Evolutionary conservation across 2,329 filamentous ascomycete species (phyloP).

Genomic region (Fusarium coffeatum): DNA sequence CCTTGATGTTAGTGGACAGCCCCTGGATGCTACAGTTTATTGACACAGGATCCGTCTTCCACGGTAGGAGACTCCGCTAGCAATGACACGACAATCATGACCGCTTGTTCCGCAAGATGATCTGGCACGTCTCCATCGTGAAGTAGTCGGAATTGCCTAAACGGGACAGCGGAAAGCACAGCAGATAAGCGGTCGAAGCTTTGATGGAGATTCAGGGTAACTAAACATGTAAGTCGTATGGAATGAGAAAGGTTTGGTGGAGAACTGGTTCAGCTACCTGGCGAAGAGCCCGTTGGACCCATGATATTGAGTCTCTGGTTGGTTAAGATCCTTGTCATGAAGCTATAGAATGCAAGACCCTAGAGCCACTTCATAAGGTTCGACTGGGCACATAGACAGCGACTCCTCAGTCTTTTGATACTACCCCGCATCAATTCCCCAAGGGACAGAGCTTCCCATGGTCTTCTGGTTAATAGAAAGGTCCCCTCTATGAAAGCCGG

Average conservation of each 20-base stretch:
- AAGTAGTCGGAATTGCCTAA: constrained; percentile 30
- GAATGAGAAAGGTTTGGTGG: constrained; percentile 26
- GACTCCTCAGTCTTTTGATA: background rate
- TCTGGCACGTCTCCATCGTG: constrained; percentile 37
- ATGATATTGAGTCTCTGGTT: constrained; percentile 19
- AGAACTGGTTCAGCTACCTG: constrained; percentile 13
- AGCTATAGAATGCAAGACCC: background rate
- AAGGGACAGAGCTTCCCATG: background rate
- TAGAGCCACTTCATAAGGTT: constrained; percentile 13
- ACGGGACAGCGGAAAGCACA: constrained; percentile 5
- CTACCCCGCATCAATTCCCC: constrained; percentile 16
- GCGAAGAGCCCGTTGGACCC: constrained; percentile 6
- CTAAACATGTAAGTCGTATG: constrained; percentile 20
- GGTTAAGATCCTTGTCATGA: constrained; percentile 8
- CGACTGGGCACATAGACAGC: background rate
- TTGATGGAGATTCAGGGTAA: background rate
- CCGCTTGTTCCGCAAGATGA: constrained; percentile 16
- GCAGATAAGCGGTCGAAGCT: constrained; percentile 26
- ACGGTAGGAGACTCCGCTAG: constrained; percentile 8
- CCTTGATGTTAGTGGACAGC: background rate
- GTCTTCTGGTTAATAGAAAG: background rate
- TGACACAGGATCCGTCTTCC: background rate
- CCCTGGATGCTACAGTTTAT: background rate
- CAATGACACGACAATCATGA: background rate
- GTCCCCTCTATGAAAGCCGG: background rate